Evolutionary conservation across 768 basidiomycete genomes (phyloP).

Genomic region (Coprinopsis marcescibilis): DNA sequence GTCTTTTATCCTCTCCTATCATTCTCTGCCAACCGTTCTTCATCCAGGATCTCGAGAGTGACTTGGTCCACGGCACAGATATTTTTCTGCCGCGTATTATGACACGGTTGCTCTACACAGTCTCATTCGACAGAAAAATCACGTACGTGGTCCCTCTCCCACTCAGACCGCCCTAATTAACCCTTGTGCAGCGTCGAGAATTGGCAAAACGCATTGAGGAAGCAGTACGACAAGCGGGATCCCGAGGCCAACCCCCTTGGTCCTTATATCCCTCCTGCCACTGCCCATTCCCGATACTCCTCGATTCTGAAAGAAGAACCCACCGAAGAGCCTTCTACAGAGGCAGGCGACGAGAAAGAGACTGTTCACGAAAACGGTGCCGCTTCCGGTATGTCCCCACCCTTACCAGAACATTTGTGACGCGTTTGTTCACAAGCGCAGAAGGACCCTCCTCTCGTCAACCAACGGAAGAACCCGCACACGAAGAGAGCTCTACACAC

Average conservation of each 20-base stretch:
- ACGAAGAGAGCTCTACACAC: too few species aligned
- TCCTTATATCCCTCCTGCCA: conserved; percentile 29
- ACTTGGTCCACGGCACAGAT: conserved; percentile 56
- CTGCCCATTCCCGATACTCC: conserved; percentile 9
- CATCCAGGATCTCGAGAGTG: conserved; percentile 70
- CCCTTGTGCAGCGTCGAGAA: conserved; percentile 49
- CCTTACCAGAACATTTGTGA: background rate
- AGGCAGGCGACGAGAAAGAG: conserved; percentile 2
- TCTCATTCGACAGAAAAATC: conserved; percentile 79
- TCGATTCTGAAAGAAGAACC: conserved; percentile 10
- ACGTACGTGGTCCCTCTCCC: conserved; percentile 41
- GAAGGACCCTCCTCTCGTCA: conserved; percentile 1
- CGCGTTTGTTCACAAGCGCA: background rate
- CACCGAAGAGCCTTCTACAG: background rate
- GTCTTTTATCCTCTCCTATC: conserved; percentile 17
- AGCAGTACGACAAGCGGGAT: conserved; percentile 70
- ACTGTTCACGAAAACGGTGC: conserved; percentile 2
- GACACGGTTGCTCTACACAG: conserved; percentile 63
- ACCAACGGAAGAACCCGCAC: conserved; percentile 1
- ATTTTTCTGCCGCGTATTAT: conserved; percentile 66
- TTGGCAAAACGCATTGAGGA: conserved; percentile 74
- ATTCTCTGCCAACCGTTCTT: conserved; percentile 7
- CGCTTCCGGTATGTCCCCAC: conserved; percentile 1
- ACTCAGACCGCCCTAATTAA: conserved; percentile 13
- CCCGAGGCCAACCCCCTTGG: conserved; percentile 71